Evolutionary conservation across 2,329 filamentous ascomycete genomes (phyloP).

Genomic region (Pseudocercospora pini-densiflorae): DNA sequence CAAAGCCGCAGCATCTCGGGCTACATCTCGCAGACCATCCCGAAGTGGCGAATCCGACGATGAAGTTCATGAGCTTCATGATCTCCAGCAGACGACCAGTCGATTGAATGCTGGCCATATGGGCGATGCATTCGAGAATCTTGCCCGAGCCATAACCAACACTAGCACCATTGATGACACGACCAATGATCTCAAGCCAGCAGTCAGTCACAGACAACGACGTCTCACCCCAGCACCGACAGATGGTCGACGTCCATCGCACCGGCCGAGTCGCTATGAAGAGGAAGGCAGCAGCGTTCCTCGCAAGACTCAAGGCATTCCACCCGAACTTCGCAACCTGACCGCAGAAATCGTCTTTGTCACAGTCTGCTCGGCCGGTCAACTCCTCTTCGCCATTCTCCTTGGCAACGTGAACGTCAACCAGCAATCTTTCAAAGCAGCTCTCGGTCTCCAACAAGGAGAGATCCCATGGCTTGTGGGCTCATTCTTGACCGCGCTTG

Average conservation of each 20-base stretch:
- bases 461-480: constrained; percentile 51
- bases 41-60: constrained; percentile 20
- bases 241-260: constrained; percentile 20
- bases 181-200: constrained; percentile 18
- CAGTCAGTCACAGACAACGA: constrained; percentile 16
- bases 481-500: constrained; percentile 48
- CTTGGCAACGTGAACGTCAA: constrained; percentile 49
- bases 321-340: constrained; percentile 47
- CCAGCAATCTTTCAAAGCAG: constrained; percentile 44
- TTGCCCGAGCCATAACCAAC: constrained; percentile 23
- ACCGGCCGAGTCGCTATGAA: constrained; percentile 14
- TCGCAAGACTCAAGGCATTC: constrained; percentile 32
- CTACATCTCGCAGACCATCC: constrained; percentile 14
- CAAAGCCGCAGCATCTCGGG: constrained; percentile 17
- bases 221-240: constrained; percentile 17
- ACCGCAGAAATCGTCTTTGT: constrained; percentile 48
- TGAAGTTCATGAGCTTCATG: constrained; percentile 18
- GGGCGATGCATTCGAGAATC: constrained; percentile 28
- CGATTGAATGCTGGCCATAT: constrained; percentile 17
- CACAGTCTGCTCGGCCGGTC: constrained; percentile 48
- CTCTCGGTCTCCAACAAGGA: constrained; percentile 46
- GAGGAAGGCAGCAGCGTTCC: constrained; percentile 16
- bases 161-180: constrained; percentile 6
- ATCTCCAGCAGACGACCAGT: constrained; percentile 10
- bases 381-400: constrained; percentile 50